phyloP scores from a whole-genome alignment of 768 basidiomycete genomes.

The Boletus barrowsii region DNA sequence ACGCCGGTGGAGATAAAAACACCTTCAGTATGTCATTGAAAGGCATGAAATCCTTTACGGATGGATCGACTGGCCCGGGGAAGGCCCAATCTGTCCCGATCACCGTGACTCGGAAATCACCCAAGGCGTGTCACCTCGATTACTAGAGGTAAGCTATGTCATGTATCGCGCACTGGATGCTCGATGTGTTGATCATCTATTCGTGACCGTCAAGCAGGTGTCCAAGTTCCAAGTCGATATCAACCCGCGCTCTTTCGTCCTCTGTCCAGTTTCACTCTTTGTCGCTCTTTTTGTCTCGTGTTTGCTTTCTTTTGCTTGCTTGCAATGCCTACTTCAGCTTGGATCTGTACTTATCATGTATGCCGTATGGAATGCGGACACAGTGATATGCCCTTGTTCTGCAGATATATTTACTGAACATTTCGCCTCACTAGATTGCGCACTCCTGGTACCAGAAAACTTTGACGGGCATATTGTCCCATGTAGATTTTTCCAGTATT shows the following conservation, averaged over 20 bases:
- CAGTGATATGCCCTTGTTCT: no score
- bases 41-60: no score
- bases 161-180: neutral
- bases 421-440: neutral
- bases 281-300: neutral
- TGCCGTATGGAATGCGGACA: no score
- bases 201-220: neutral
- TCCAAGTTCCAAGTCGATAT: neutral
- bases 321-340: neutral
- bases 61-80: no score
- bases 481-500: neutral
- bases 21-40: slow-evolving; percentile 38
- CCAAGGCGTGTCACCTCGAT: slow-evolving; percentile 10
- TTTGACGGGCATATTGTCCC: neutral
- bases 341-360: neutral
- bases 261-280: neutral
- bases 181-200: neutral
- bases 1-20: slow-evolving; percentile 34
- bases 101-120: slow-evolving; percentile 6
- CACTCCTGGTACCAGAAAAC: neutral
- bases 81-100: slow-evolving; percentile 1
- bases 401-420: no score
- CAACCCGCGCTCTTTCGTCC: neutral
- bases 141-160: neutral
- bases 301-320: neutral